Base-by-base conservation (phyloP, 768 basidiomycete genomes). In the Tricholoma hemisulphureum region DNA sequence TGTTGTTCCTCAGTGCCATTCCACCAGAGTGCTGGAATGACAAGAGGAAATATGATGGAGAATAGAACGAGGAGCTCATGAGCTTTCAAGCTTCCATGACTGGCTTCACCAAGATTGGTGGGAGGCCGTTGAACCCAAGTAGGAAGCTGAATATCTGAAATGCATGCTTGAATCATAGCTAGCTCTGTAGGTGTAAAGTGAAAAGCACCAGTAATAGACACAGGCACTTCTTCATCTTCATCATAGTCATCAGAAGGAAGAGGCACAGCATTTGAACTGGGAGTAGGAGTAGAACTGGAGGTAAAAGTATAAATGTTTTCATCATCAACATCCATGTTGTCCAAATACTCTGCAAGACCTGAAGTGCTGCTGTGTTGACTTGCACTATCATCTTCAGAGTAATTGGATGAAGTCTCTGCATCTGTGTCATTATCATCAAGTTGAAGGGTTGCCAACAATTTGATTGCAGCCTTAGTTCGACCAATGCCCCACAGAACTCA, bases 61-160 rank as follows among this genome's bases (percentile, higher is more conserved):
- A 71, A 73, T 4, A 71, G 63, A n/a, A 58, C 58, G 14, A 70
- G 61, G 23, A 57, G 68, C 46, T 73, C 59, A 58, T 72, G 59
- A 28, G 71, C 70, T 53, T 73, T 73, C 6, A 75, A 63, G 45
- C 73, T 74, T 24, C 71, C 71, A 61, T 74, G 73, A 2, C 46
- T 61, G 6, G 60, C 35, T 32, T 74, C 69, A 14, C 74, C 72
- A 48, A 73, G 61, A 53, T 74, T 74, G 6, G 5, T 58, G 13
- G 73, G 74, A 46, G 66, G 69, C 3, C 63, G 61, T 18, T 65
- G 54, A 23, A 69, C 59, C 61, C 57, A 61, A 43, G 20, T 35
- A 23, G 53, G 53, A 26, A 55, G 43, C 29, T 45, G 31, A 23
- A 67, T 61, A 59, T 65, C 37, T 3, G 21, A 3, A 48, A 71